Base-by-base conservation (phyloP, 371 early-diverging fungal genomes). In the Mortierella sp. region DNA sequence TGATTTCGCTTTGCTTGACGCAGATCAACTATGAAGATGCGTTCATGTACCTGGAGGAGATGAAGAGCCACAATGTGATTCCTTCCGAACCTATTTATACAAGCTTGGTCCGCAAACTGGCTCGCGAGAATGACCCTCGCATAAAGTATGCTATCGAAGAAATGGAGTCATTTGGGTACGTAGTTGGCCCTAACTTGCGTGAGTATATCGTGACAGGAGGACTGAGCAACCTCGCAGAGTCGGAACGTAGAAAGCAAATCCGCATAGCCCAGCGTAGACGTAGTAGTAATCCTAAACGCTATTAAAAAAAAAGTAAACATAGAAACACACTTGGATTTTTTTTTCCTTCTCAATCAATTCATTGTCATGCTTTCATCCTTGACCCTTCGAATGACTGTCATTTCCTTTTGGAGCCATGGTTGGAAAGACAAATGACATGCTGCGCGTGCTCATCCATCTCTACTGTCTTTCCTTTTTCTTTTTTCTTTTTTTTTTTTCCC, bases 31-130 rank as follows among this genome's bases (percentile, higher is more conserved):
- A 94, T 64, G 94, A 94, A 72, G 91, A 92, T 45, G 94, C 93
- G 32, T 95, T 95, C 72, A 77, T 84, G 58, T 94, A 93, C 52
- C 86, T 95, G 62, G 94, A 94, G 73, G 90, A 93, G 73, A 92
- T 94, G 93, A 92, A 92, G 86, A 81, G 88, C 24, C 87, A 89
- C 55, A 87, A 87, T 63, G 89, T 92, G 52, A 85, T 89, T 59
- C 95, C 95, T n/a, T 84, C 87, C 0, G 84, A 86, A 67, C 40
- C 70, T 0, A 86, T 88, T 13, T 93, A 94, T 67, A 79, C 85
- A 8, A 73, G 69, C 6, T 76, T 95, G 13, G 89, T 90, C 36
- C 79, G 85, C 33, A 90, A 91, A 59, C 88, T 94, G 28, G 92
- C 92, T 13, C 70, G 71, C 22, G 90, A 91, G 67, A 79, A 86